Evolutionary conservation across 495 filamentous ascomycete genomes (phyloP), one percentile per base, ranked within the genome.

Genomic region (Xylaria curta): DNA sequence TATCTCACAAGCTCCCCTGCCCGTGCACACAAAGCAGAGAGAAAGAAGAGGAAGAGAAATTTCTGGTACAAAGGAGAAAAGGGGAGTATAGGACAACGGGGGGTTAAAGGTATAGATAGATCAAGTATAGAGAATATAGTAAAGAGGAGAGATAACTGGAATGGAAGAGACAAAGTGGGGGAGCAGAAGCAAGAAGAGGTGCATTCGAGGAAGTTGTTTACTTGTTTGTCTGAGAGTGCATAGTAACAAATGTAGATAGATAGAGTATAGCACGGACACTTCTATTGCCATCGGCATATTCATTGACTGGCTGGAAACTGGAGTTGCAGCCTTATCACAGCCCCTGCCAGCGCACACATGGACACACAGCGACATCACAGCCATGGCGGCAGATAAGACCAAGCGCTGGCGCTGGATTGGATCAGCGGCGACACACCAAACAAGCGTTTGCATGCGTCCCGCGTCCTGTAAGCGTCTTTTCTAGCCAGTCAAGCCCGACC

Each of bases 241-340:
- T 6, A 38, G 36, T 38, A 38, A 38, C 38, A n/a, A n/a, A n/a
- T 12, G 38, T 58, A 49, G 46, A 21, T 44, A n/a, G n/a, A n/a
- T 31, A 31, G 28, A 12, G 4, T 28, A 56, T 56, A 56, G 53
- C 53, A 56, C 53, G 53, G 53, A 56, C 53, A 15, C 51, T 15
- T 28, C 12, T 28, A n/a, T 49, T 49, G 42, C 49, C n/a, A 53
- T 53, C 4, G 51, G 24, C 44, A 40, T n/a, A n/a, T n/a, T n/a
- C 44, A 36, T 13, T n/a, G 44, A 21, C 36, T 63, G 59, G 56
- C 54, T 61, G 68, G 59, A 12, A 33, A 26, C 17, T 64, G 47
- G 59, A 54, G 21, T 19, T 26, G 68, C 68, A 64, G 60, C 60
- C 68, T 70, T 70, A 70, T 70, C 68, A 26, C 59, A 19, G 26